Conservation (phyloP, 2,329 filamentous ascomycete genomes). For the Apiospora aurea region DNA sequence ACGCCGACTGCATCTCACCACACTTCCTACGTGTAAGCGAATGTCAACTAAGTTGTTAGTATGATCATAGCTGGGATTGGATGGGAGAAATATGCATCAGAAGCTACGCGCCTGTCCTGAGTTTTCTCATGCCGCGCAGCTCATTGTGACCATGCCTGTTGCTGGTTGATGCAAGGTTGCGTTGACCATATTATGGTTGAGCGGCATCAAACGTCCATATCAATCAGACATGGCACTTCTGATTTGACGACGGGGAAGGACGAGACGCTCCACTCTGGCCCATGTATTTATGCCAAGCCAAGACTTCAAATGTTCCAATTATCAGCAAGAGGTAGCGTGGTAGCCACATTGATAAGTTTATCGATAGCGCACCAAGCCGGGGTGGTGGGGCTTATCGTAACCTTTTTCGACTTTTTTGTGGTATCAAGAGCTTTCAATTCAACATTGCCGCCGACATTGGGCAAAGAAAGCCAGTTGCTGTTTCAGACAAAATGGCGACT, state of each 20-base stretch:
- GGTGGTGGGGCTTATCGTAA: slow-evolving; percentile 23
- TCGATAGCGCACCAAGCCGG: slow-evolving; percentile 17
- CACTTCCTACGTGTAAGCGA: too few species aligned
- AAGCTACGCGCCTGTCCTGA: too few species aligned
- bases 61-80: too few species aligned
- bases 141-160: too few species aligned
- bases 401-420: slow-evolving; percentile 22
- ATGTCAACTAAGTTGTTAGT: too few species aligned
- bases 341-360: slow-evolving; percentile 7
- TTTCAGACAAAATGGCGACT: slow-evolving; percentile 54
- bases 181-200: too few species aligned
- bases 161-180: too few species aligned
- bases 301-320: not conserved
- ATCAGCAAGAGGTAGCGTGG: not conserved
- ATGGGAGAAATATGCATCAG: too few species aligned
- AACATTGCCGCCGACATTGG: slow-evolving; percentile 17
- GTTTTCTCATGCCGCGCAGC: too few species aligned
- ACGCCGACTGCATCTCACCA: too few species aligned
- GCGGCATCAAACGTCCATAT: too few species aligned
- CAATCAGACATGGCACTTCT: too few species aligned
- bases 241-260: not conserved
- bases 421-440: slow-evolving; percentile 19
- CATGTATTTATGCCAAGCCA: not conserved
- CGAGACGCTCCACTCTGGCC: not conserved
- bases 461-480: slow-evolving; percentile 22